These are phyloP conservation scores for Penicillium griseofulvum DNA, from an alignment of 2,329 filamentous ascomycete genomes.

Conservation along the genomic window DNA sequence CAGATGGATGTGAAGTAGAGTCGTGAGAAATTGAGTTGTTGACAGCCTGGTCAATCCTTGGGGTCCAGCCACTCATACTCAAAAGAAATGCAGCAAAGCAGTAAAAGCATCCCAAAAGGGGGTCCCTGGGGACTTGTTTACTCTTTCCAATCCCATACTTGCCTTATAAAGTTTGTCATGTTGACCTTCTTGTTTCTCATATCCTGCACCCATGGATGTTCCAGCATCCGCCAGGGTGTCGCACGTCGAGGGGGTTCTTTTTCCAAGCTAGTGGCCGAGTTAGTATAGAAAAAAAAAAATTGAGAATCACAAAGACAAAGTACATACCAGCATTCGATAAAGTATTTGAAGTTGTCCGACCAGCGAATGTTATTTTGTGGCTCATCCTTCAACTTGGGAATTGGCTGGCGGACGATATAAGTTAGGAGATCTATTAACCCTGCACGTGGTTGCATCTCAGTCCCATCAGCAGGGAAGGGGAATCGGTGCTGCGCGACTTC, in stretches of 20 bases:
- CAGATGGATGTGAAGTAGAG: slow-evolving; percentile 4
- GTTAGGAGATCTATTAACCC: slow-evolving; percentile 93
- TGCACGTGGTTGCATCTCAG: slow-evolving; percentile 88
- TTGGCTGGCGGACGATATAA: slow-evolving; percentile 93
- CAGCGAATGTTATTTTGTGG: slow-evolving; percentile 84
- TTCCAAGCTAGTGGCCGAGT: slow-evolving; percentile 65
- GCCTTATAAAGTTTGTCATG: slow-evolving; percentile 88
- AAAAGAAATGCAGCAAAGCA: slow-evolving; percentile 10
- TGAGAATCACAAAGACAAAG: neutral
- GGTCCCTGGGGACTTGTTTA: slow-evolving; percentile 30
- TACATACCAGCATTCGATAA: slow-evolving; percentile 93
- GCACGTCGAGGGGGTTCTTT: slow-evolving; percentile 85
- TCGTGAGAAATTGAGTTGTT: slow-evolving; percentile 21
- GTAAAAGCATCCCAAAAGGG: slow-evolving; percentile 2
- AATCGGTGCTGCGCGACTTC: slow-evolving; percentile 99
- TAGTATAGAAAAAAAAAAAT: slow-evolving; percentile 12
- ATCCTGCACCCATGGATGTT: slow-evolving; percentile 98
- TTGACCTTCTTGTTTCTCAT: slow-evolving; percentile 96
- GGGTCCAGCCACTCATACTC: slow-evolving; percentile 27
- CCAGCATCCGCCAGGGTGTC: slow-evolving; percentile 97
- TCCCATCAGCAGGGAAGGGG: slow-evolving; percentile 94
- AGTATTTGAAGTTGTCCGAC: slow-evolving; percentile 98
- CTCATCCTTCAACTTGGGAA: slow-evolving; percentile 94
- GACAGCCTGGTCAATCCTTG: slow-evolving; percentile 29
- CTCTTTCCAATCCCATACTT: slow-evolving; percentile 96